phyloP scores from a whole-genome alignment of 768 basidiomycete species.

The Dentipellis fragilis region DNA sequence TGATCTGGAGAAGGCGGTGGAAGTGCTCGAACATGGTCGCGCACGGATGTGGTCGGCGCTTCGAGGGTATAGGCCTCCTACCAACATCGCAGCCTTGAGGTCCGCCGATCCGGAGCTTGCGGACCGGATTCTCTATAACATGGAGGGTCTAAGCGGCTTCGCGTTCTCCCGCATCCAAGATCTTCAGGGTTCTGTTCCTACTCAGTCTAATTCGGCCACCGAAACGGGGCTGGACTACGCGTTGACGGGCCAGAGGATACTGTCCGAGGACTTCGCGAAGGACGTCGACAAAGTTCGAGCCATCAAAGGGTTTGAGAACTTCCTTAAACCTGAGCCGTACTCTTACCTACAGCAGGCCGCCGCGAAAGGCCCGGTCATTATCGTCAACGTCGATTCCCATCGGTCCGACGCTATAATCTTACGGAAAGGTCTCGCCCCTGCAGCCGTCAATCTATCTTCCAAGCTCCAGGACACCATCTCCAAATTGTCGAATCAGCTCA shows the following conservation, averaged over 20 bases:
- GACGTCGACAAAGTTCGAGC: not conserved
- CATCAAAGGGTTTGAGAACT: not conserved
- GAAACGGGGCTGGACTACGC: not conserved
- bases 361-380: slow-evolving; percentile 1
- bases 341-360: slow-evolving; percentile 1
- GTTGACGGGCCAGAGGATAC: not conserved
- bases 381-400: slow-evolving; percentile 2
- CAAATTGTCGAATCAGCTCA: not conserved
- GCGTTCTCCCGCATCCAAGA: not conserved
- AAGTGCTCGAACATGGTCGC: too few species aligned
- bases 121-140: too few species aligned
- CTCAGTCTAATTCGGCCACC: not conserved
- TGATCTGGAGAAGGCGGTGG: too few species aligned
- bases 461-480: not conserved
- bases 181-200: not conserved
- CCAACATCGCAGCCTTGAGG: too few species aligned
- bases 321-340: slow-evolving; percentile 1
- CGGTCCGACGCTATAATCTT: slow-evolving; percentile 9
- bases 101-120: too few species aligned
- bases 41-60: too few species aligned
- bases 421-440: not conserved
- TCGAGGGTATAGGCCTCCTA: too few species aligned
- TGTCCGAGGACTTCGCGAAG: not conserved
- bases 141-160: too few species aligned
- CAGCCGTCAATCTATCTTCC: slow-evolving; percentile 2